These are phyloP conservation scores for Chlamydomonas incerta DNA, from an alignment of 139 green algal genomes.

Conservation along the genomic window DNA sequence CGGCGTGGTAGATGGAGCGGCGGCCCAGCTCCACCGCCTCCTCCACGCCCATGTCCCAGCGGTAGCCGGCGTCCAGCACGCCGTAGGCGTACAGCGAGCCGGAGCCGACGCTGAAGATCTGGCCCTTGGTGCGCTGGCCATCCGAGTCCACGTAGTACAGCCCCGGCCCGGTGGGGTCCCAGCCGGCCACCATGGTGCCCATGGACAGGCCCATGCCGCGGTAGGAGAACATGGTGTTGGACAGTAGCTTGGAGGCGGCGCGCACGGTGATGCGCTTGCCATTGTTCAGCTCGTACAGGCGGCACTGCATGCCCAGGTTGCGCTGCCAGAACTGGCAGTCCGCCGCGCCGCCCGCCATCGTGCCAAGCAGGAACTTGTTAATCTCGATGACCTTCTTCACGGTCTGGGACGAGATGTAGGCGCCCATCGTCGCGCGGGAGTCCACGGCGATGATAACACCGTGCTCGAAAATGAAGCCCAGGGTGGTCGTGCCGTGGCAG, in stretches of 20 bases:
- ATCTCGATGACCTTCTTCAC: constrained; percentile 99
- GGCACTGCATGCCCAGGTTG: constrained; percentile 95
- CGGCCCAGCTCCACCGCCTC: constrained; percentile 94
- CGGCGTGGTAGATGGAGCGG: constrained; percentile 98
- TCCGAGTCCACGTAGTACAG: constrained; percentile 99
- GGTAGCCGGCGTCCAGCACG: constrained; percentile 95
- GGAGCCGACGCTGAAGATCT: constrained; percentile 96
- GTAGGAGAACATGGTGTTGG: constrained; percentile 99
- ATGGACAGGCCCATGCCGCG: constrained; percentile 97
- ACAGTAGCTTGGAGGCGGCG: constrained; percentile 97
- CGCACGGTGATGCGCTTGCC: constrained; percentile 95
- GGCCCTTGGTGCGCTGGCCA: constrained; percentile 93
- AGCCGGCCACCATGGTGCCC: constrained; percentile 98
- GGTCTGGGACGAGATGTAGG: constrained; percentile 98
- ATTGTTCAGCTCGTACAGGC: constrained; percentile 97
- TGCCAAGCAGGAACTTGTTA: constrained; percentile 98
- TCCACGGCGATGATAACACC: constrained; percentile 98
- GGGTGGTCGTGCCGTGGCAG: constrained; percentile 96
- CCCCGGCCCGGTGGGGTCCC: constrained; percentile 86
- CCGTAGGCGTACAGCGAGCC: constrained; percentile 98
- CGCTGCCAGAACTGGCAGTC: constrained; percentile 99
- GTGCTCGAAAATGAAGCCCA: constrained; percentile 97
- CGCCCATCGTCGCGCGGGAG: constrained; percentile 96
- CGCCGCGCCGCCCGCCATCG: constrained; percentile 98
- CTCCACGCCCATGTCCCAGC: constrained; percentile 92